phyloP scores from a whole-genome alignment of 78 protist genomes.

The Dictyostelium capitatum region DNA sequence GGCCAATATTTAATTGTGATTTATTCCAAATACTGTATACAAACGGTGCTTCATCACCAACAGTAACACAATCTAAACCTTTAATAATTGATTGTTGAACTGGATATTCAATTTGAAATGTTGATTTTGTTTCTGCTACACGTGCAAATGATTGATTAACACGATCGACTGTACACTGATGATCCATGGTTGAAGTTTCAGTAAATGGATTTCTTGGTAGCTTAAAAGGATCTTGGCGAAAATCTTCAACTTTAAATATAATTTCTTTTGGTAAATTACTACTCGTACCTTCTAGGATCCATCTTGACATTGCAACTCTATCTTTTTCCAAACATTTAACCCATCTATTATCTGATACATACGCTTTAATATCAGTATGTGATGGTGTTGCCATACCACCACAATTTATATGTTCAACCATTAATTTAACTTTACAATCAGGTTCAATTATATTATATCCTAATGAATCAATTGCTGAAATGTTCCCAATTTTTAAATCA shows the following conservation, averaged over 20 bases:
- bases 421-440: slow-evolving; percentile 25
- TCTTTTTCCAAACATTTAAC: slow-evolving; percentile 16
- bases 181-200: slow-evolving; percentile 27
- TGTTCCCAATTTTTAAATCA: slow-evolving; percentile 36
- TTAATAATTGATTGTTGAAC: slow-evolving; percentile 49
- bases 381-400: slow-evolving; percentile 84
- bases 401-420: slow-evolving; percentile 49
- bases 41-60: slow-evolving; percentile 60
- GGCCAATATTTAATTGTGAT: slow-evolving; percentile 38
- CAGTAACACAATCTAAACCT: slow-evolving; percentile 43
- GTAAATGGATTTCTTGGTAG: slow-evolving; percentile 49
- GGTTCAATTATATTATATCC: slow-evolving; percentile 74
- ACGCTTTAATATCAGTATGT: slow-evolving; percentile 31
- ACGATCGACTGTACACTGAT: slow-evolving; percentile 54
- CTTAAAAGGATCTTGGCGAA: background rate
- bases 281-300: background rate
- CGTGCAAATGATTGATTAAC: slow-evolving; percentile 54
- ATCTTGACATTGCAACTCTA: slow-evolving; percentile 50
- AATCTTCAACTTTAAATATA: slow-evolving; percentile 22
- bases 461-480: slow-evolving; percentile 32
- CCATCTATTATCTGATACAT: slow-evolving; percentile 54
- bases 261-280: slow-evolving; percentile 13
- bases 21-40: slow-evolving; percentile 51
- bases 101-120: slow-evolving; percentile 65
- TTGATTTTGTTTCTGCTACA: slow-evolving; percentile 10